Conservation (phyloP, 345 rosid genomes). For the Hypericum perforatum region DNA sequence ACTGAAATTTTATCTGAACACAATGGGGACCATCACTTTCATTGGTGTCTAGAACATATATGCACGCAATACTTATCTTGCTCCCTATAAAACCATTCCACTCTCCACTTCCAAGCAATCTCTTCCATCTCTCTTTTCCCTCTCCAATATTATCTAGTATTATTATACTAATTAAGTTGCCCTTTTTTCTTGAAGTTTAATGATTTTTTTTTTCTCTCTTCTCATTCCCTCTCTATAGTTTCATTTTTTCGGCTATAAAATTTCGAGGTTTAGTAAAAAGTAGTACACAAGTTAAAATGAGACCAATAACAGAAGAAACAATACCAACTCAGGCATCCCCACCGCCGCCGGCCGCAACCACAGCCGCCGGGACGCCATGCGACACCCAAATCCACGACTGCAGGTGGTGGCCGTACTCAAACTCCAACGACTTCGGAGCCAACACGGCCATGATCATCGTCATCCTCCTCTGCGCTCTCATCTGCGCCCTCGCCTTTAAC, state of each 20-base stretch:
- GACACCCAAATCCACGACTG: conserved; percentile 21
- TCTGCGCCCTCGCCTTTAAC: conserved; percentile 53
- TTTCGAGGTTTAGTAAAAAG: background rate
- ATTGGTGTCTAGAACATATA: no score
- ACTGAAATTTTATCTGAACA: no score
- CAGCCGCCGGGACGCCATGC: conserved; percentile 20
- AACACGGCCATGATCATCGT: conserved; percentile 37
- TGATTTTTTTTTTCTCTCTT: no score
- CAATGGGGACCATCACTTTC: no score
- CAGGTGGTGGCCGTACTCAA: conserved; percentile 34
- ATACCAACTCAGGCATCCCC: conserved; percentile 6
- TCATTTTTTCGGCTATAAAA: no score
- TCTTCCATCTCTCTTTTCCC: conserved; percentile 1
- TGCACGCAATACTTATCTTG: conserved; percentile 12
- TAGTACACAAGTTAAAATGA: background rate
- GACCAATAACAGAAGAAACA: conserved; percentile 7
- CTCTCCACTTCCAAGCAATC: conserved; percentile 11
- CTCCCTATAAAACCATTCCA: conserved; percentile 11
- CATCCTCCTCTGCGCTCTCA: conserved; percentile 44
- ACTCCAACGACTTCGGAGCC: conserved; percentile 40
- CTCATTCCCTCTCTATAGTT: no score
- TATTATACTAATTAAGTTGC: no score
- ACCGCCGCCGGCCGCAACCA: conserved; percentile 15
- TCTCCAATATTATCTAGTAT: background rate
- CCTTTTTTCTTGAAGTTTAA: no score